Conservation (phyloP, 2,329 filamentous ascomycete genomes). For the Fusarium albidum region DNA sequence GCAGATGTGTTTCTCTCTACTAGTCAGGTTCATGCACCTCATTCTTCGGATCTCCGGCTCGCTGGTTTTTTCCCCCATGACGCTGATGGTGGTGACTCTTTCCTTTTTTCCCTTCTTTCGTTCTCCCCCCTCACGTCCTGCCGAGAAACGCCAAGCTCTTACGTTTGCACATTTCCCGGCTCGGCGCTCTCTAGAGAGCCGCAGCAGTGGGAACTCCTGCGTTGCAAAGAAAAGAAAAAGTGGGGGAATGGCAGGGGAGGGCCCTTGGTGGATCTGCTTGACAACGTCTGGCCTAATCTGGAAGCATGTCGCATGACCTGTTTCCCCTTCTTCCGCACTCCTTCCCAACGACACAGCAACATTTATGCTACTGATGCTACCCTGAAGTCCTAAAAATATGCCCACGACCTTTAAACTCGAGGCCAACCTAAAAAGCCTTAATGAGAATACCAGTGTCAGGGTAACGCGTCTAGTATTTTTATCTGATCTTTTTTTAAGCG, state of each 20-base stretch:
- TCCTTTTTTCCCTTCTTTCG: background rate
- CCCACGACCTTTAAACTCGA: too few species aligned
- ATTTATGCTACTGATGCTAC: constrained; percentile 5
- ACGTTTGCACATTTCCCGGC: constrained; percentile 26
- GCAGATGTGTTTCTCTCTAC: background rate
- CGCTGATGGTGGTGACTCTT: too few species aligned
- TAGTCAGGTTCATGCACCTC: background rate
- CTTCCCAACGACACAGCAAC: background rate
- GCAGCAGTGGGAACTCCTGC: constrained; percentile 10
- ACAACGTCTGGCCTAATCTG: constrained; percentile 29
- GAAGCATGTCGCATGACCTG: constrained; percentile 35
- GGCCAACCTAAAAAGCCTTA: too few species aligned
- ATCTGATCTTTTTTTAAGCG: too few species aligned
- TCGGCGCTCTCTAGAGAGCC: constrained; percentile 29
- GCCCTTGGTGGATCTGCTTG: background rate
- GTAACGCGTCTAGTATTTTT: too few species aligned
- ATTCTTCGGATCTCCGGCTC: constrained; percentile 4
- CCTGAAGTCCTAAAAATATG: background rate
- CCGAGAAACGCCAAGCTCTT: constrained; percentile 22
- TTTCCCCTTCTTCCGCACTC: background rate
- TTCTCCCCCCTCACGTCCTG: background rate
- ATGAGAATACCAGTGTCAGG: too few species aligned
- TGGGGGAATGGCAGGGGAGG: constrained; percentile 5
- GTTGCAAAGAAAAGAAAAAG: constrained; percentile 13
- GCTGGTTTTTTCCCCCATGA: too few species aligned